Evolutionary conservation across 495 filamentous ascomycete genomes (phyloP).

Genomic region (Aspergillus carlsbadensis): DNA sequence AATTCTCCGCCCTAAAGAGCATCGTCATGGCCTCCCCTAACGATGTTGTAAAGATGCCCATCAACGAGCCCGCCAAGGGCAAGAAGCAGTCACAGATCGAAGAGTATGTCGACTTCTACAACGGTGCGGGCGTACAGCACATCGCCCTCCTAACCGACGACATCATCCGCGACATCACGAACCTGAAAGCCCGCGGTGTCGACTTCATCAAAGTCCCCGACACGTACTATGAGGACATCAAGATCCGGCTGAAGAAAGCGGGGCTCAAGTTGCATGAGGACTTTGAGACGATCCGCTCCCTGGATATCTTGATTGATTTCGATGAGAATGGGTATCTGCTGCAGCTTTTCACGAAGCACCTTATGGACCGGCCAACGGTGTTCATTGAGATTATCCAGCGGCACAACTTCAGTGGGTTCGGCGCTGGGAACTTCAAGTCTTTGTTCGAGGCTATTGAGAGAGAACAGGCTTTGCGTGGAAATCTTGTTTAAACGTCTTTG

Average conservation of each 20-base stretch:
- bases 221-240: slow-evolving; percentile 80
- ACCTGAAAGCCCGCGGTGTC: slow-evolving; percentile 74
- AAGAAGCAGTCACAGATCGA: slow-evolving; percentile 89
- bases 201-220: slow-evolving; percentile 85
- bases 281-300: slow-evolving; percentile 64
- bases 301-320: slow-evolving; percentile 89
- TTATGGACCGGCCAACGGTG: slow-evolving; percentile 91
- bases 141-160: slow-evolving; percentile 79
- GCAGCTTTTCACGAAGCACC: slow-evolving; percentile 85
- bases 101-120: slow-evolving; percentile 87
- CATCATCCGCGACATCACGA: slow-evolving; percentile 71
- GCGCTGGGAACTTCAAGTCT: slow-evolving; percentile 92
- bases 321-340: slow-evolving; percentile 84
- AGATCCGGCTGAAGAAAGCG: slow-evolving; percentile 56
- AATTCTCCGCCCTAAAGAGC: slow-evolving; percentile 79
- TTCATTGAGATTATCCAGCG: slow-evolving; percentile 94
- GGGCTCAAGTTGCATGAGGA: slow-evolving; percentile 65
- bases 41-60: slow-evolving; percentile 88
- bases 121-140: slow-evolving; percentile 85
- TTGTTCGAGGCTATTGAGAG: slow-evolving; percentile 91
- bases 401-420: slow-evolving; percentile 83
- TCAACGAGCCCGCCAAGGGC: slow-evolving; percentile 90
- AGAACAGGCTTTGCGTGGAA: slow-evolving; percentile 80
- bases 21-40: slow-evolving; percentile 87
- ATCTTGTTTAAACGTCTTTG: slow-evolving; percentile 51